phyloP scores from a whole-genome alignment of 1,284 basidiomycete species.

The Leccinum proliferum region DNA sequence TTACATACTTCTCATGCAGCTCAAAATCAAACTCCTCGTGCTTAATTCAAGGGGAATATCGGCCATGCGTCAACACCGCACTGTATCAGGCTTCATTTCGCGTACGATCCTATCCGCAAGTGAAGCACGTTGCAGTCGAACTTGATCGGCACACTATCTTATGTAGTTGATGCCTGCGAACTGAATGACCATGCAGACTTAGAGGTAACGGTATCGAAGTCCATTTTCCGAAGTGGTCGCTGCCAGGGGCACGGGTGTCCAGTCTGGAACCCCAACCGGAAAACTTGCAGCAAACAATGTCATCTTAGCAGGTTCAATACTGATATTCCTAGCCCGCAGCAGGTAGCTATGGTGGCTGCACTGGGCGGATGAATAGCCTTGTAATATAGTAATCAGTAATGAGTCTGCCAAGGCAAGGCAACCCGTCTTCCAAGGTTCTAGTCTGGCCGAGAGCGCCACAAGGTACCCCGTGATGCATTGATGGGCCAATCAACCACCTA shows the following conservation, averaged over 20 bases:
- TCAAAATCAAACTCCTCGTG: neutral
- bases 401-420: neutral
- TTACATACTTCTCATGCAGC: neutral
- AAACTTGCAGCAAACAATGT: neutral
- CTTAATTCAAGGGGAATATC: neutral
- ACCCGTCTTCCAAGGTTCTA: neutral
- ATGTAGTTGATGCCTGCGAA: neutral
- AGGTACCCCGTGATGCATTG: constrained; percentile 1
- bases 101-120: neutral
- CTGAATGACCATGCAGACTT: neutral
- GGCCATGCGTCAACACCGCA: constrained; percentile 2
- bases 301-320: neutral
- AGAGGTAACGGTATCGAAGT: neutral
- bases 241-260: neutral
- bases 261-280: neutral
- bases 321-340: neutral
- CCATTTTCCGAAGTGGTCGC: neutral
- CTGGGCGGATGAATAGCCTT: neutral
- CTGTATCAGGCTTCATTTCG: neutral
- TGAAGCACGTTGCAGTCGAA: constrained; percentile 2
- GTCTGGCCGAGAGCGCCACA: constrained; percentile 3
- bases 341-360: neutral
- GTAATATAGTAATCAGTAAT: neutral
- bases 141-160: constrained; percentile 1
- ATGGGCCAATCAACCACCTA: constrained; percentile 2